A percentile compares a stretch with the other conserved stretches of the same genome.
These are phyloP conservation scores for Phytophthora quininea DNA, from an alignment of 352 stramenopile species.

Conservation along the genomic window DNA sequence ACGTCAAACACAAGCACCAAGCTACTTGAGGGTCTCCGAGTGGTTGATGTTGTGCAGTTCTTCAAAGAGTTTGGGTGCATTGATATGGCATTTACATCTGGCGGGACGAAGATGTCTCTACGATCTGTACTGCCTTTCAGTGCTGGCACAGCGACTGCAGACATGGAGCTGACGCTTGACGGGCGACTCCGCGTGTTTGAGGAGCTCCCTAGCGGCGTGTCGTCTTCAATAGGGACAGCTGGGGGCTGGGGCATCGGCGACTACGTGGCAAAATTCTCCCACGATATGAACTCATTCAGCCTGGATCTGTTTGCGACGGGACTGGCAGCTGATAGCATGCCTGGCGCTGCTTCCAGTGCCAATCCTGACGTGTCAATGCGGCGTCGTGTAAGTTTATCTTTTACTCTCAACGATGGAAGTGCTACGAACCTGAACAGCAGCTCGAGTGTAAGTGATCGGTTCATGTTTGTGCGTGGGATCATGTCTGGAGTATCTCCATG, in stretches of 20 bases:
- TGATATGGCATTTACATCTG: constrained; percentile 8
- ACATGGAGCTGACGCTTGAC: constrained; percentile 36
- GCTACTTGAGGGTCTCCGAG: neutral
- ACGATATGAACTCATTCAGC: neutral
- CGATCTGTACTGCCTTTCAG: constrained; percentile 11
- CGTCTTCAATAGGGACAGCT: neutral
- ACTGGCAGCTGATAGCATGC: neutral
- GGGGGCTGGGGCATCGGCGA: constrained; percentile 1
- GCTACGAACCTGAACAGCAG: neutral
- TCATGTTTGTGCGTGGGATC: neutral
- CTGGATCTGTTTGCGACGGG: neutral
- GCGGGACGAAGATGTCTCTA: constrained; percentile 6
- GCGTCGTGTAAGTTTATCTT: neutral
- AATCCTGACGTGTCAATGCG: neutral
- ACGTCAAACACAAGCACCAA: neutral
- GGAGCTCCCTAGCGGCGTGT: constrained; percentile 23
- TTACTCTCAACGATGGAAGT: neutral
- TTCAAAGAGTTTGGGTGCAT: constrained; percentile 21
- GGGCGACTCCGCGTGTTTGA: constrained; percentile 29
- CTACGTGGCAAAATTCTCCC: constrained; percentile 1
- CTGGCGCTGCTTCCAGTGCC: neutral
- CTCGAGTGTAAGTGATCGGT: neutral
- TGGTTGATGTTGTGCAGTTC: constrained; percentile 15
- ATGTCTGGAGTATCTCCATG: neutral
- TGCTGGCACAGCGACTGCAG: neutral